These are phyloP conservation scores for Aspergillus coremiiformis DNA, from an alignment of 495 filamentous ascomycete genomes.

Conservation along the genomic window DNA sequence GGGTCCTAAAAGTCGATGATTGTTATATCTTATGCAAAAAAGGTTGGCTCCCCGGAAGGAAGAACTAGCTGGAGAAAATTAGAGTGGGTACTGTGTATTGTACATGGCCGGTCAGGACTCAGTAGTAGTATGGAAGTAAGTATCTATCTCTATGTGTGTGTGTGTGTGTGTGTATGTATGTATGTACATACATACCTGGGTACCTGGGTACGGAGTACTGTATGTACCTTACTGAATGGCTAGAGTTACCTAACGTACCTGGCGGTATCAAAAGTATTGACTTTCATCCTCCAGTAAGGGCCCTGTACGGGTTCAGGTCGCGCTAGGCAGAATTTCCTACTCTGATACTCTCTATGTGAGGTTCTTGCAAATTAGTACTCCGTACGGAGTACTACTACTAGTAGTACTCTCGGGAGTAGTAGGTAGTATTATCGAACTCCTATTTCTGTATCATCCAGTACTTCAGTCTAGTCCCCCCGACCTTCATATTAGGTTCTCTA, in stretches of 20 bases:
- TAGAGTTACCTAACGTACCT: background rate
- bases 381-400: too few relatives aligned
- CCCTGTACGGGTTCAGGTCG: constrained; percentile 15
- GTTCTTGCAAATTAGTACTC: constrained; percentile 12
- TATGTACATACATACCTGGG: too few relatives aligned
- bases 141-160: too few relatives aligned
- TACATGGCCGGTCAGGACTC: background rate
- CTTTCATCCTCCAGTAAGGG: constrained; percentile 23
- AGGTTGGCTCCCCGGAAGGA: background rate
- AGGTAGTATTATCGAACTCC: background rate
- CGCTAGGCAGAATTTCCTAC: constrained; percentile 6
- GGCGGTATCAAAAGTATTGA: constrained; percentile 5
- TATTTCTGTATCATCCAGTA: constrained; percentile 2
- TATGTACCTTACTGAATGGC: background rate
- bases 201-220: too few relatives aligned
- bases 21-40: background rate
- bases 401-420: background rate
- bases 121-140: too few relatives aligned
- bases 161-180: too few relatives aligned
- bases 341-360: constrained; percentile 1
- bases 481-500: background rate
- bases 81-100: background rate
- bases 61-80: background rate
- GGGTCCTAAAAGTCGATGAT: background rate
- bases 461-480: background rate